Conservation (phyloP, 768 basidiomycete genomes). For the Strobilomyces confusus region DNA sequence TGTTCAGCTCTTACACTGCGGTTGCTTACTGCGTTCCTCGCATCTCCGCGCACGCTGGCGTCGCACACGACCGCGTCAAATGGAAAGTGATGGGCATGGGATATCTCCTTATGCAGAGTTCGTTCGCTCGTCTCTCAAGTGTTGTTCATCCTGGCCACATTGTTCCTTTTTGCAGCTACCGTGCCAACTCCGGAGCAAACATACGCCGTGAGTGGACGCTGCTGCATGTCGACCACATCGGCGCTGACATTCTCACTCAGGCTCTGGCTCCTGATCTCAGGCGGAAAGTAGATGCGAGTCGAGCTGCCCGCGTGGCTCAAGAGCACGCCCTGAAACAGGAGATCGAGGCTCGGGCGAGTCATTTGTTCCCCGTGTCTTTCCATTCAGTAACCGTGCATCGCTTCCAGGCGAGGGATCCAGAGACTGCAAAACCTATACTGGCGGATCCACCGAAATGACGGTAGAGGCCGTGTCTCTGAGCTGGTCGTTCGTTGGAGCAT, state of each 20-base stretch:
- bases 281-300: constrained; percentile 58
- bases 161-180: constrained; percentile 24
- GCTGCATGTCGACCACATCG: background rate
- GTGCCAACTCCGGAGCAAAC: constrained; percentile 35
- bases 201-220: constrained; percentile 27
- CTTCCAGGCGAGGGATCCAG: constrained; percentile 23
- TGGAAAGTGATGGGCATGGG: constrained; percentile 51
- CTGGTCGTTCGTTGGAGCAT: background rate
- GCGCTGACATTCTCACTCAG: constrained; percentile 30
- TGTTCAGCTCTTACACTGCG: background rate
- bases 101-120: constrained; percentile 60
- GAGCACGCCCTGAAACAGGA: constrained; percentile 54
- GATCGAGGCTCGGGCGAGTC: constrained; percentile 49
- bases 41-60: background rate
- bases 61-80: background rate
- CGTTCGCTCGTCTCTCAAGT: constrained; percentile 18
- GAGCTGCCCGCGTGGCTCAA: constrained; percentile 47
- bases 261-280: constrained; percentile 62
- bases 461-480: background rate
- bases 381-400: constrained; percentile 2
- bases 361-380: constrained; percentile 1
- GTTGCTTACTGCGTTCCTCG: background rate
- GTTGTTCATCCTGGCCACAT: background rate
- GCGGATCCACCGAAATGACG: constrained; percentile 24
- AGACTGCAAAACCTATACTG: constrained; percentile 33